Evolutionary conservation across 345 rosid genomes (phyloP).

Genomic region (Viola odorata): DNA sequence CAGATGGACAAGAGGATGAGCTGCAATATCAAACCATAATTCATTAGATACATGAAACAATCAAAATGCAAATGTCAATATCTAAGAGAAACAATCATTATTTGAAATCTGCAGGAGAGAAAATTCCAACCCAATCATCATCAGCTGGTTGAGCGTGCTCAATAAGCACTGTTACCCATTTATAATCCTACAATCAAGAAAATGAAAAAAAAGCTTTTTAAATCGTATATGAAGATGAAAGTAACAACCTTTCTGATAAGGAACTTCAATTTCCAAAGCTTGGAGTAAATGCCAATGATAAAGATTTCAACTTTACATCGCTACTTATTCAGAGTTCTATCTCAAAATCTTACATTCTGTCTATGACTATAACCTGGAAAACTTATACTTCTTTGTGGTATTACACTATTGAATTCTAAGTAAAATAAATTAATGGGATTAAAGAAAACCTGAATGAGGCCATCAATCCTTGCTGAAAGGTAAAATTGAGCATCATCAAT

Average conservation of each 20-base stretch:
- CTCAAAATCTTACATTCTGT: no score
- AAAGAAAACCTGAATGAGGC: no score
- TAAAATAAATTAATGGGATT: no score
- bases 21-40: conserved; percentile 31
- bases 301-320: neutral
- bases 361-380: no score
- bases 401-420: no score
- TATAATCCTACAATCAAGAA: conserved; percentile 52
- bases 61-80: neutral
- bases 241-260: neutral
- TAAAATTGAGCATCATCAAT: no score
- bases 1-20: conserved; percentile 51
- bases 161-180: conserved; percentile 55
- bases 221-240: neutral
- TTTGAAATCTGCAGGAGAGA: conserved; percentile 81
- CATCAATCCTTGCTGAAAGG: no score
- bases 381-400: no score
- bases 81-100: conserved; percentile 20
- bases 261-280: neutral
- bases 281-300: neutral
- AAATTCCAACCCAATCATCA: conserved; percentile 86
- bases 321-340: neutral
- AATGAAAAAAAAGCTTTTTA: neutral
- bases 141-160: conserved; percentile 35
- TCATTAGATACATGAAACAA: neutral